Evolutionary conservation across 2,329 filamentous ascomycete genomes (phyloP), one percentile per base, ranked within the genome.

Genomic region (Cercospora sesami): DNA sequence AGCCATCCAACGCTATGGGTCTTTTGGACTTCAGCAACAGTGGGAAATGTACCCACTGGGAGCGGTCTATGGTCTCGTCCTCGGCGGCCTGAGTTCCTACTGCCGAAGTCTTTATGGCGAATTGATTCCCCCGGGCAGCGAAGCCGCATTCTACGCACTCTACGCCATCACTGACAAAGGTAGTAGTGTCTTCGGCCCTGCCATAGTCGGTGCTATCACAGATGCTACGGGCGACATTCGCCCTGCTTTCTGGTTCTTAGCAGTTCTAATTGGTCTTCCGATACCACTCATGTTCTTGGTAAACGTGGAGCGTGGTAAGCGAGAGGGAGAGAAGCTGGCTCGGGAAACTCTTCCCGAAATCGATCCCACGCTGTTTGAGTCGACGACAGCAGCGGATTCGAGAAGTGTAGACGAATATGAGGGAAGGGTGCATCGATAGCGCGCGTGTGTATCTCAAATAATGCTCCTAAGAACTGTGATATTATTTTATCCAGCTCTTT

Each of bases 131-230:
- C 92, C 93, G 0, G 95, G 95, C 4, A 96, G 91, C 31, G 95
- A 99, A 80, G 94, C 95, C 0, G 94, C 94, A 0, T 99, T 99
- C 77, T 99, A 96, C 78, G 94, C 94, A 0, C 84, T 99, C 1
- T 99, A 98, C 77, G 95, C 95, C 39, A 97, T 98, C 71, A 98
- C 95, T 1, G 95, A 99, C 79, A 99, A 99, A 80, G 94, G 94
- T 0, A 95, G 91, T 23, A 96, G 92, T 77, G 85, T 98, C 2
- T 97, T 99, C 79, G 95, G 95, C 0, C 95, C 95, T 0, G 91
- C 93, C 0, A 94, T 99, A 77, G 95, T 99, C 0, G 95, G 94
- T 1, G 88, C 89, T 12, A 97, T 99, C 72, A 97, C 95, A 12
- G 94, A 98, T 79, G 87, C 78, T 3, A 82, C 79, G 58, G 83